Evolutionary conservation across 768 basidiomycete genomes (phyloP), one percentile per base, ranked within the genome.

Genomic region (Cystobasidium onofrii): DNA sequence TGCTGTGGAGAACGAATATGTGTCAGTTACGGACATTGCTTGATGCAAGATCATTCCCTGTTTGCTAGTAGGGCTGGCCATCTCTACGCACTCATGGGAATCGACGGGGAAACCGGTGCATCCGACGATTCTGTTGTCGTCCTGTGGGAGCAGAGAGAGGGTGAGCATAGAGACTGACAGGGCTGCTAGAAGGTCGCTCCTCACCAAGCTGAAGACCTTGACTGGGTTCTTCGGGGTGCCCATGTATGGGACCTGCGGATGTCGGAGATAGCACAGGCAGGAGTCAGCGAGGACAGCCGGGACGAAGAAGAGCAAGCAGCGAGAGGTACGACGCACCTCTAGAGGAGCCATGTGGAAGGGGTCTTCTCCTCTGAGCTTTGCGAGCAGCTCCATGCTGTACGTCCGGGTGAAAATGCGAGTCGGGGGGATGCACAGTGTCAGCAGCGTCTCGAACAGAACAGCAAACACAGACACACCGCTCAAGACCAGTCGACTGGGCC

Each of bases 81-180:
- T 50, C 4, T n/a, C 25, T 7, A 64, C 63, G 63, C 34, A 64
- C 63, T 97, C 92, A 83, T 97, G 95, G 39, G 92, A 94, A 82
- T 98, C 95, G 55, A 90, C 91, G 12, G 95, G 95, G 79, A 86
- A 88, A 65, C 95, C 95, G 50, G 95, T 93, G 85, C 94, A 98
- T 57, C 95, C 95, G 80, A 98, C 84, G 71, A 91, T 86, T 75
- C 95, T 91, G 76, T 88, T 55, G 31, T 61, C 44, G 76, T 75
- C 67, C 65, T 69, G 73, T 7, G 43, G 27, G 20, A 17, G 54
- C 4, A 25, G 10, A 15, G 25, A 39, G 18, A 31, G 31, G 25
- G 34, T 36, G n/a, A 54, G 50, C 54, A 20, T 20, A 12, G 46
- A 13, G 46, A 46, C 50, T 25, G 29, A 31, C 39, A 29, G 27